These are phyloP conservation scores for Rhodotorula sp. DNA, from an alignment of 1,284 basidiomycete genomes.

Conservation along the genomic window DNA sequence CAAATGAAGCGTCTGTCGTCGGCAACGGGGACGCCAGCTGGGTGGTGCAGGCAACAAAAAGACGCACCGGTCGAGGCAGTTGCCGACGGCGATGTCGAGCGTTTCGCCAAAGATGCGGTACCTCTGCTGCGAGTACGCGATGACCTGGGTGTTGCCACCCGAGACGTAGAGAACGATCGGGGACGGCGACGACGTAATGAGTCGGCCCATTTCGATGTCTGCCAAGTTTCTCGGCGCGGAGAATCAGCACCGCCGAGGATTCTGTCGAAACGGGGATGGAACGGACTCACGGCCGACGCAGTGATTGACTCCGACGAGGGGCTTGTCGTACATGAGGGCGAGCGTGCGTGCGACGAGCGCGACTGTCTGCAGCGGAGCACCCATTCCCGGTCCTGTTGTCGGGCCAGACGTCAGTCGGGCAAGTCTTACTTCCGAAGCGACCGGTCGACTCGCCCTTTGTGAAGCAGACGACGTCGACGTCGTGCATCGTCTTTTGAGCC, in stretches of 20 bases:
- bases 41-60: neutral
- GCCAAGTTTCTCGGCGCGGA: constrained; percentile 5
- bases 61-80: constrained; percentile 78
- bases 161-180: constrained; percentile 98
- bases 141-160: constrained; percentile 98
- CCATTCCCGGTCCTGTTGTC: constrained; percentile 88
- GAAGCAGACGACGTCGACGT: constrained; percentile 92
- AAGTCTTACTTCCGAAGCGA: neutral
- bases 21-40: neutral
- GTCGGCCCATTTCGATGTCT: constrained; percentile 99
- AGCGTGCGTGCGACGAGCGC: constrained; percentile 93
- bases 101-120: constrained; percentile 99
- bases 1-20: neutral
- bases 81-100: constrained; percentile 97
- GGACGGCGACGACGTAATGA: constrained; percentile 90
- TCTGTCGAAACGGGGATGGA: too few relatives aligned
- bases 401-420: neutral
- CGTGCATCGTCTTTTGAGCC: constrained; percentile 67
- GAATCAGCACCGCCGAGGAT: neutral
- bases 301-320: constrained; percentile 95
- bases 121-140: constrained; percentile 93
- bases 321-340: constrained; percentile 81
- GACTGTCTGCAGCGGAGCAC: constrained; percentile 91
- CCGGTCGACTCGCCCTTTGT: constrained; percentile 74
- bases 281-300: constrained; percentile 85